Conservation (phyloP, 2,329 filamentous ascomycete species). For the Magnaporthiopsis incrustans region DNA sequence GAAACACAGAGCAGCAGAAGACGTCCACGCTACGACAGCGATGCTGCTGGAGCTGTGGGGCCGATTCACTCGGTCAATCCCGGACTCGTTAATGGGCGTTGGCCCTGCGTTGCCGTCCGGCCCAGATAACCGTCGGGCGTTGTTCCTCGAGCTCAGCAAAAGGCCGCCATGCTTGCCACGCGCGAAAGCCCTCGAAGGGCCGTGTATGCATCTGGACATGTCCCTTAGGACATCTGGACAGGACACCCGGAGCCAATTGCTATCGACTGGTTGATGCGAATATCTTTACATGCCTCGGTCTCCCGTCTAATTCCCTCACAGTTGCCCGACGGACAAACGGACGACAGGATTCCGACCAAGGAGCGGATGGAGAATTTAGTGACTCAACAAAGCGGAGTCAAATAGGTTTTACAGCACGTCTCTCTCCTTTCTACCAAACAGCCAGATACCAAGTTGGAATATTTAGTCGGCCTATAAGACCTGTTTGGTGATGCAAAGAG, state of each 20-base stretch:
- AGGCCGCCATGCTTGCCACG: too few species aligned
- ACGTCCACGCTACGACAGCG: not conserved
- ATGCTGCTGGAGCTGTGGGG: not conserved
- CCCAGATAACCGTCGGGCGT: not conserved
- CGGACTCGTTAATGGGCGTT: not conserved
- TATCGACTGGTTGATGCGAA: not conserved
- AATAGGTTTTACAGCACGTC: not conserved
- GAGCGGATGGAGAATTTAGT: not conserved
- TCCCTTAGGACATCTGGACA: not conserved
- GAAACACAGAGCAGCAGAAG: not conserved
- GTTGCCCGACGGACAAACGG: not conserved
- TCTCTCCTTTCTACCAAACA: not conserved
- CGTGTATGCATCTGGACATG: not conserved
- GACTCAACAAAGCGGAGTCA: not conserved
- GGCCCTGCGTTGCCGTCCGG: not conserved
- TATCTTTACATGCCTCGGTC: not conserved
- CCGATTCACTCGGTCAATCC: not conserved
- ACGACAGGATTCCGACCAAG: not conserved
- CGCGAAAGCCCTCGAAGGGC: too few species aligned
- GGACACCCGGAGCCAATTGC: too few species aligned
- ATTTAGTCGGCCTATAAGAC: not conserved
- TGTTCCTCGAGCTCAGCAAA: not conserved
- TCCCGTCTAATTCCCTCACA: not conserved
- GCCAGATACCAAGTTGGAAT: not conserved
- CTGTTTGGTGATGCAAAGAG: not conserved